phyloP scores from a whole-genome alignment of 2,329 filamentous ascomycete species.

The Cytospora leucostoma region DNA sequence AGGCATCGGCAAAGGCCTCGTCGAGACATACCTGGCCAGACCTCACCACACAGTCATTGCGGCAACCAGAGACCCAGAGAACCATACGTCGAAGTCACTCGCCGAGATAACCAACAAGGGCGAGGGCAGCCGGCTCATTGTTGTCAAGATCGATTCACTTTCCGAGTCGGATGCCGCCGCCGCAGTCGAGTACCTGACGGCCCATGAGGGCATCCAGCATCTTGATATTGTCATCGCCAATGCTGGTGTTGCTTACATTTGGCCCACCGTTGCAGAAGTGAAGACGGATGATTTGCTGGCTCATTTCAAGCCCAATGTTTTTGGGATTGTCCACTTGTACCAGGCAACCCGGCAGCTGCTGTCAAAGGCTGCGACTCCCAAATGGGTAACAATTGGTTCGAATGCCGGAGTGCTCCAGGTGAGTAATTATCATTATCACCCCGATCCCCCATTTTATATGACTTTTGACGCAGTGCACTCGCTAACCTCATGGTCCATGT shows the following conservation, averaged over 20 bases:
- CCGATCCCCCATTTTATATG: no score
- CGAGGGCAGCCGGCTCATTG: constrained; percentile 39
- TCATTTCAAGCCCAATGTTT: constrained; percentile 46
- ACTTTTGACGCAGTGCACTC: neutral
- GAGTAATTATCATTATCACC: constrained; percentile 10
- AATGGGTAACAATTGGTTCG: constrained; percentile 41
- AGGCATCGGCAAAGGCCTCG: constrained; percentile 34
- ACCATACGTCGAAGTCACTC: constrained; percentile 8
- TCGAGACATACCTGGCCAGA: constrained; percentile 26
- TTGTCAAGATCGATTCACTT: constrained; percentile 46
- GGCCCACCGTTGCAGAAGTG: constrained; percentile 36
- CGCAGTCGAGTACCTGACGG: constrained; percentile 37
- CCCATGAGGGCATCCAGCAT: constrained; percentile 40
- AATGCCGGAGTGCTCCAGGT: constrained; percentile 31
- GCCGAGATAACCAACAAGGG: constrained; percentile 31
- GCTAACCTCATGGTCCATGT: no score
- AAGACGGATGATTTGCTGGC: constrained; percentile 40
- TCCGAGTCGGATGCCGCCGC: constrained; percentile 37
- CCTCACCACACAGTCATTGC: constrained; percentile 19
- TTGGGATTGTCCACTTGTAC: constrained; percentile 46
- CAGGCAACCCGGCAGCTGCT: constrained; percentile 47
- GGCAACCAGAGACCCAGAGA: constrained; percentile 15
- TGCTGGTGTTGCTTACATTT: constrained; percentile 44
- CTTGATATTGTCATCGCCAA: constrained; percentile 57
- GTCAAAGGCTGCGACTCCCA: constrained; percentile 35